Conservation (phyloP, 805 yeast species). For the Starmerella potacharoeniae region DNA sequence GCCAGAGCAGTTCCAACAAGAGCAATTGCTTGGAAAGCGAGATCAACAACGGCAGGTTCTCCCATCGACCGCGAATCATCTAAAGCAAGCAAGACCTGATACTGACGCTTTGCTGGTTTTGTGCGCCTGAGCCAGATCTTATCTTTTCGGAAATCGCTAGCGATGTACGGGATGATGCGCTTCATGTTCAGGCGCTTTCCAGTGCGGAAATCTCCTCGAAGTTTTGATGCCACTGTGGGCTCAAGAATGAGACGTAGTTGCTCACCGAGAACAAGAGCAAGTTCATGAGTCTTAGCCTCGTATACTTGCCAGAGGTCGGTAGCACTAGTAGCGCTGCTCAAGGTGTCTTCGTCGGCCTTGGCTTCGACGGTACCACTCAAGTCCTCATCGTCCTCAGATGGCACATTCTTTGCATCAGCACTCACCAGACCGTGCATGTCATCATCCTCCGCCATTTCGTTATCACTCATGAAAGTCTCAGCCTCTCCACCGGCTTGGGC, state of each 20-base stretch:
- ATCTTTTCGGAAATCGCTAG: conserved; percentile 92
- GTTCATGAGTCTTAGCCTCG: conserved; percentile 74
- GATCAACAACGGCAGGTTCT: conserved; percentile 76
- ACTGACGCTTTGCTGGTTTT: conserved; percentile 92
- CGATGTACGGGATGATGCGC: conserved; percentile 93
- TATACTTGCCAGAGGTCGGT: conserved; percentile 68
- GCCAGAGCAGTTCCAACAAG: conserved; percentile 87
- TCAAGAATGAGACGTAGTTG: conserved; percentile 85
- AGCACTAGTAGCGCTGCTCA: not conserved
- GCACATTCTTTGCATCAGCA: conserved; percentile 15
- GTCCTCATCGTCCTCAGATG: conserved; percentile 11
- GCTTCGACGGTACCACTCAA: not conserved
- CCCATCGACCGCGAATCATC: conserved; percentile 98
- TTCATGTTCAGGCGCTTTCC: conserved; percentile 97
- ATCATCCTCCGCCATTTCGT: conserved; percentile 14
- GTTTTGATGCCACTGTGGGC: conserved; percentile 92
- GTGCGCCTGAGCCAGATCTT: conserved; percentile 97
- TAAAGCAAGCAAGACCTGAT: conserved; percentile 93
- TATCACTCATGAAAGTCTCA: conserved; percentile 18
- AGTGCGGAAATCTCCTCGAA: conserved; percentile 90
- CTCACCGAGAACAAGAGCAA: conserved; percentile 80
- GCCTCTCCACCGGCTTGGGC: conserved; percentile 26
- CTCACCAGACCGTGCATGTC: conserved; percentile 23
- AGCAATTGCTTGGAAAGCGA: conserved; percentile 91
- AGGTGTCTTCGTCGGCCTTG: not conserved